Percentiles rank a stretch among this genome's conserved stretches.
Evolutionary conservation across 371 early-diverging fungal species (phyloP).

Genomic region (Saksenaea vasiformis): DNA sequence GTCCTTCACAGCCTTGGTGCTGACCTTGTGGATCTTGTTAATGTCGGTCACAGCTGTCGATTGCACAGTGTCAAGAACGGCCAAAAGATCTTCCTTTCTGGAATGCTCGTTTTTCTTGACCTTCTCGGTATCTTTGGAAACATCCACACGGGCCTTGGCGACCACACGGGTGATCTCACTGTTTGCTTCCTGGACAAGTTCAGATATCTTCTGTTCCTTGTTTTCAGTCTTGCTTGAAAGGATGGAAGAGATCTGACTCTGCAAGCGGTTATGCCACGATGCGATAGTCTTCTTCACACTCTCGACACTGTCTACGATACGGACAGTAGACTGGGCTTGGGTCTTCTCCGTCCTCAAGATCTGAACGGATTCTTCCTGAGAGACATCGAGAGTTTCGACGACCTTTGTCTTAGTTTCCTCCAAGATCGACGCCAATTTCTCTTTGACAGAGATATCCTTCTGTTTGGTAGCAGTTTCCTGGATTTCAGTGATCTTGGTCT

Average conservation of each 20-base stretch:
- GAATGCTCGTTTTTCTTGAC: background rate
- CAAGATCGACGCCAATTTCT: conserved; percentile 18
- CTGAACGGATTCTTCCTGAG: conserved; percentile 13
- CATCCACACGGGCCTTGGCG: background rate
- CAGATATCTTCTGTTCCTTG: background rate
- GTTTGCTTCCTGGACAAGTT: background rate
- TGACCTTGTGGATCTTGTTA: background rate
- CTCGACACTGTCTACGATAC: conserved; percentile 31
- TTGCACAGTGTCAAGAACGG: background rate
- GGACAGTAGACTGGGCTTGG: conserved; percentile 22
- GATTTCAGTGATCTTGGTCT: conserved; percentile 15
- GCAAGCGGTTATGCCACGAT: conserved; percentile 14
- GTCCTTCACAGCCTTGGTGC: conserved; percentile 1
- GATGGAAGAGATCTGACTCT: background rate
- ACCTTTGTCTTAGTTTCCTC: conserved; percentile 18
- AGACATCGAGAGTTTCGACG: conserved; percentile 13
- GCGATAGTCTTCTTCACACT: conserved; percentile 20
- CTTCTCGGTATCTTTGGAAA: background rate
- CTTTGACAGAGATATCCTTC: conserved; percentile 15
- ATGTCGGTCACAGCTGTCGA: background rate
- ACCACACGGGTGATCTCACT: background rate
- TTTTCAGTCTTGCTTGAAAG: background rate
- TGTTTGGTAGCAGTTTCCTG: conserved; percentile 18
- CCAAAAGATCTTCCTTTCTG: conserved; percentile 1
- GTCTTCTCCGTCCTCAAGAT: conserved; percentile 18